Conservation (phyloP, 2,329 filamentous ascomycete genomes). For the Waltergamsia citrina region DNA sequence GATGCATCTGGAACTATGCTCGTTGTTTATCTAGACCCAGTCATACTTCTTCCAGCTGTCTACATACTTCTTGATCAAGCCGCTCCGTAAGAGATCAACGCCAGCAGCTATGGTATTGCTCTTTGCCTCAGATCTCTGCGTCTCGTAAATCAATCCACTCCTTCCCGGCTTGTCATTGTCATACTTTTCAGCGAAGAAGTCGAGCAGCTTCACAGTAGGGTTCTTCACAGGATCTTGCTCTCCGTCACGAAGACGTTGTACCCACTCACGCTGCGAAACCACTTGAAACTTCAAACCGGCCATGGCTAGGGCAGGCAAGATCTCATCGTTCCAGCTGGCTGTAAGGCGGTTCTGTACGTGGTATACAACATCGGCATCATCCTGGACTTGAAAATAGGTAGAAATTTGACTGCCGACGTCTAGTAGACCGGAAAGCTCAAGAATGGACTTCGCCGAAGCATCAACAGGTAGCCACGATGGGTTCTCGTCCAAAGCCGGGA, state of each 20-base stretch:
- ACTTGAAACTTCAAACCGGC: slow-evolving; percentile 35
- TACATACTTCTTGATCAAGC: too few species aligned
- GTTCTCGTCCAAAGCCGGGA: slow-evolving; percentile 35
- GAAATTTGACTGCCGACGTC: slow-evolving; percentile 3
- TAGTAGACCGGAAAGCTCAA: slow-evolving; percentile 14
- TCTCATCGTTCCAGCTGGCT: slow-evolving; percentile 38
- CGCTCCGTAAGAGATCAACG: too few species aligned
- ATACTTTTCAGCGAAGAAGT: slow-evolving; percentile 33
- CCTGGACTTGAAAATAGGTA: slow-evolving; percentile 7
- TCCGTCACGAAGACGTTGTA: slow-evolving; percentile 29
- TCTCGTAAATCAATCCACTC: too few species aligned
- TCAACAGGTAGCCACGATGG: slow-evolving; percentile 34
- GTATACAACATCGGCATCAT: slow-evolving; percentile 25
- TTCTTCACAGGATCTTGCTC: slow-evolving; percentile 34
- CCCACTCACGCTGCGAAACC: slow-evolving; percentile 32
- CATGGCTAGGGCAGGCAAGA: slow-evolving; percentile 35
- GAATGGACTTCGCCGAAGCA: slow-evolving; percentile 22
- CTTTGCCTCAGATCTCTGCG: too few species aligned
- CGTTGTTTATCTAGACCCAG: too few species aligned
- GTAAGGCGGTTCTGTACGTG: slow-evolving; percentile 36
- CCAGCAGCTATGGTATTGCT: too few species aligned
- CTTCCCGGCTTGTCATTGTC: slow-evolving; percentile 21
- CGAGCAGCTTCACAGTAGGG: slow-evolving; percentile 41
- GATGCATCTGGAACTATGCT: too few species aligned
- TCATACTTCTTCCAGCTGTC: too few species aligned